These are phyloP conservation scores for Botrytis elliptica DNA, from an alignment of 2,329 filamentous ascomycete genomes.

Conservation along the genomic window DNA sequence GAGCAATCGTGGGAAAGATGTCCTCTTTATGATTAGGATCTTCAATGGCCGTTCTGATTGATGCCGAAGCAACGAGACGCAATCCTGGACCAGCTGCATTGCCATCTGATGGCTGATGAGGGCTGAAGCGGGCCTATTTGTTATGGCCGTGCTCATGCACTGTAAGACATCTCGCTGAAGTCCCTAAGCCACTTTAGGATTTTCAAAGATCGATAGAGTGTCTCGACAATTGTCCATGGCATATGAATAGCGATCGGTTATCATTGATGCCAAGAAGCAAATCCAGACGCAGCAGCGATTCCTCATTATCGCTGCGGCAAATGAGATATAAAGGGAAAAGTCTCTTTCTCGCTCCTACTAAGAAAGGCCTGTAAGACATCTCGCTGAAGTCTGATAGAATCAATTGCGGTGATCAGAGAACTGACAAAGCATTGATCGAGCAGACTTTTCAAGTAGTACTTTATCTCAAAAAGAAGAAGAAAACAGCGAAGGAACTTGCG, in stretches of 20 bases:
- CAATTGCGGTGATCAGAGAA: too few relatives aligned
- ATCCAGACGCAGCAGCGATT: too few relatives aligned
- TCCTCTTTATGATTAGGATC: neutral
- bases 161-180: neutral
- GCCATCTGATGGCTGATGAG: neutral
- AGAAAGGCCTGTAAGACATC: neutral
- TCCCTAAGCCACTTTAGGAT: too few relatives aligned
- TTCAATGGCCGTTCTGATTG: rapidly evolving
- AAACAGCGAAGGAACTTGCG: rapidly evolving
- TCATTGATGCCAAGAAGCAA: too few relatives aligned
- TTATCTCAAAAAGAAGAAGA: neutral
- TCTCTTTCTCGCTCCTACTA: too few relatives aligned
- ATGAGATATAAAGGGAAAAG: too few relatives aligned
- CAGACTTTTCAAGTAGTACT: neutral
- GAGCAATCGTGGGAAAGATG: neutral
- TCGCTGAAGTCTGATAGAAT: neutral
- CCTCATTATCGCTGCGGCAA: too few relatives aligned
- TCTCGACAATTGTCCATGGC: too few relatives aligned
- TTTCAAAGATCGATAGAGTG: too few relatives aligned
- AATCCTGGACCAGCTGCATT: neutral
- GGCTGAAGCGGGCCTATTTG: neutral
- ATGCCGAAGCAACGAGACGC: neutral
- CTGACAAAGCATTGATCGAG: too few relatives aligned
- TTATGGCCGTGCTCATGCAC: neutral
- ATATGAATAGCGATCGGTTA: too few relatives aligned